Percentiles rank a stretch among this genome's conserved stretches.
Evolutionary conservation across 2,329 filamentous ascomycete genomes (phyloP).

Genomic region (Ilyonectria robusta): DNA sequence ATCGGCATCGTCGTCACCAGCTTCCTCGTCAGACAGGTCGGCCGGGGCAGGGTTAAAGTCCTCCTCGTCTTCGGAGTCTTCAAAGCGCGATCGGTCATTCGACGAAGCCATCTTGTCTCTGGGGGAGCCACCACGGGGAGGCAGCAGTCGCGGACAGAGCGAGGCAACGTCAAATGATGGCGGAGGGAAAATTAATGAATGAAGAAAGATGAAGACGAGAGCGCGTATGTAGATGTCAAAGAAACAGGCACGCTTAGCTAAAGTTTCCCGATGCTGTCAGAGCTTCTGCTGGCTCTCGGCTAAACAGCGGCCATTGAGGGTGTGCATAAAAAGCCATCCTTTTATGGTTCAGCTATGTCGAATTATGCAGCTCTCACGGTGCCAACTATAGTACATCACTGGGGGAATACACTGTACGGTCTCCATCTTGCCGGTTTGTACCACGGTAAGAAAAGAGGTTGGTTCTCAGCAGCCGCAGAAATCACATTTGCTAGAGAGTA

Average conservation of each 20-base stretch:
- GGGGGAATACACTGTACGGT: neutral
- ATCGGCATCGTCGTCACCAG: constrained; percentile 58
- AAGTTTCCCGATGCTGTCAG: constrained; percentile 31
- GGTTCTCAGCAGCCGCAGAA: neutral
- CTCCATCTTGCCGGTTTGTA: neutral
- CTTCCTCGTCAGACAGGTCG: constrained; percentile 76
- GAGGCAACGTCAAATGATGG: constrained; percentile 1
- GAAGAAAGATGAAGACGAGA: constrained; percentile 9
- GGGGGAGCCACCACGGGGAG: constrained; percentile 36
- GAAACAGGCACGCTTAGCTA: constrained; percentile 20
- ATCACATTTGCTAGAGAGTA: neutral
- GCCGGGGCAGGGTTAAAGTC: constrained; percentile 90
- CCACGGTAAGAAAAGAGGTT: neutral
- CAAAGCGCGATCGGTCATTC: constrained; percentile 63
- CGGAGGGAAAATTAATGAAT: constrained; percentile 22
- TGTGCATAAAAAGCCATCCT: neutral
- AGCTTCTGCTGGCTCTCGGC: constrained; percentile 33
- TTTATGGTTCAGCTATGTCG: neutral
- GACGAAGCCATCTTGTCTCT: constrained; percentile 58
- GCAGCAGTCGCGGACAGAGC: constrained; percentile 28
- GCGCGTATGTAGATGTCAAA: constrained; percentile 22
- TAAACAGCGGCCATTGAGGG: constrained; percentile 30
- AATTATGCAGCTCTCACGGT: neutral
- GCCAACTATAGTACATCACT: neutral
- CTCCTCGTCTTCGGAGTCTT: constrained; percentile 83